Evolutionary conservation across 2,329 filamentous ascomycete species (phyloP).

Genomic region (Ambrosiella beaveri): DNA sequence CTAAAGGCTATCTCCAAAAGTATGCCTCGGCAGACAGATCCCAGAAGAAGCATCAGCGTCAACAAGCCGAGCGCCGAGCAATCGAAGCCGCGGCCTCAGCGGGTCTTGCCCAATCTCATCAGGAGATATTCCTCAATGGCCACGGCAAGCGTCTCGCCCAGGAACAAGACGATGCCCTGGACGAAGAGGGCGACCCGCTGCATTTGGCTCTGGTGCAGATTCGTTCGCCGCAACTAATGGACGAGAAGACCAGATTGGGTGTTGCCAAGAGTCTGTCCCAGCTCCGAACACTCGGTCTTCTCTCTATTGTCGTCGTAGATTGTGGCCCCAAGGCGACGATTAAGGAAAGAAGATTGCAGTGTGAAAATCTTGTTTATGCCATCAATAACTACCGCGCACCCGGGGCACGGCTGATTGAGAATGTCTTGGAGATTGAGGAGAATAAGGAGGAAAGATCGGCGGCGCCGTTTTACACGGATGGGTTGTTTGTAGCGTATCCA

Average conservation of each 20-base stretch:
- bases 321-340: slow-evolving; percentile 31
- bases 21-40: slow-evolving; percentile 32
- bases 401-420: slow-evolving; percentile 51
- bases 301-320: slow-evolving; percentile 70
- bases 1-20: slow-evolving; percentile 76
- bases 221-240: slow-evolving; percentile 51
- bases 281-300: slow-evolving; percentile 63
- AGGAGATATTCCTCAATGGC: neutral
- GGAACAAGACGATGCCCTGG: slow-evolving; percentile 6
- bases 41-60: neutral
- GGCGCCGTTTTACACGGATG: slow-evolving; percentile 1
- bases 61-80: slow-evolving; percentile 1
- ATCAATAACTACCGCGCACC: slow-evolving; percentile 52
- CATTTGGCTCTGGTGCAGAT: slow-evolving; percentile 77
- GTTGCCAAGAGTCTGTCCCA: slow-evolving; percentile 73
- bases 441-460: neutral
- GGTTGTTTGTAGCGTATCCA: slow-evolving; percentile 7
- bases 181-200: slow-evolving; percentile 16
- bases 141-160: slow-evolving; percentile 14
- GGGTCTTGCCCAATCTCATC: neutral
- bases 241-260: slow-evolving; percentile 51
- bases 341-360: slow-evolving; percentile 40
- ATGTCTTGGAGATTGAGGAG: slow-evolving; percentile 16
- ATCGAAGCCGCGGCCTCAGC: slow-evolving; percentile 13
- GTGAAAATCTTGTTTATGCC: slow-evolving; percentile 54